Base-by-base conservation (phyloP, 2,329 filamentous ascomycete species). In the Chrysoporthe cubensis region DNA sequence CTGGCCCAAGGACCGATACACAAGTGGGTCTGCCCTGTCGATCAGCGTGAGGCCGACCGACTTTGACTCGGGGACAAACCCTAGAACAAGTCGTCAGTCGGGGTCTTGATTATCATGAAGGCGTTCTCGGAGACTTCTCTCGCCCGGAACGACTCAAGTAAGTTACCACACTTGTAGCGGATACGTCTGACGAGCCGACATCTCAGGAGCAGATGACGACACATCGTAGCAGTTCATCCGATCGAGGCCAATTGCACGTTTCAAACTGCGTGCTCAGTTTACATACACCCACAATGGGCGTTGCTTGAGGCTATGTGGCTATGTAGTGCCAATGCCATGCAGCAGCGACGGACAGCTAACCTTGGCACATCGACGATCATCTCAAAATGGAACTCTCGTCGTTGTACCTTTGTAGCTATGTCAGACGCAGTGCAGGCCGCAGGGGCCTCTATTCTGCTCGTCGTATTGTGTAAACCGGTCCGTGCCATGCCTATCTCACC, bases 21-120 rank as follows among this genome's bases (percentile, higher is more conserved):
- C 64, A 54, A 63, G 67, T 61, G 67, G 67, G 67, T 66, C 64
- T 37, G 32, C 64, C 44, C 44, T 50, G 60, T 54, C 64, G 67
- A 60, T 66, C 67, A 59, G 44, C 40, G 66, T 58, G 61, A 62
- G 26, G 34, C 62, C 57, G 46, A 4, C 34, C 16, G 44, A 40
- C 26, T 50, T 50, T 37, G 26, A 34, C 59, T 40, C 6, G 18
- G 16, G 18, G 58, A 11, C 6, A 34, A 11, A 13, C 7, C 8
- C 26, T 26, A 44, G n/a, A 21, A 40, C 59, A 54, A 34, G 26
- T 54, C 50, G 48, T 52, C 48, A 54, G 50, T 54, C 50, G 2
- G 50, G 13, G 16, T 16, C 16, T 2, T 54, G 21, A 34, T 32
- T 4, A 14, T 14, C 50, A 34, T 14, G 21, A 32, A 34, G 50